Evolutionary conservation across 1,139 yeast genomes (phyloP).

Genomic region (Blastobotrys ciferrii): DNA sequence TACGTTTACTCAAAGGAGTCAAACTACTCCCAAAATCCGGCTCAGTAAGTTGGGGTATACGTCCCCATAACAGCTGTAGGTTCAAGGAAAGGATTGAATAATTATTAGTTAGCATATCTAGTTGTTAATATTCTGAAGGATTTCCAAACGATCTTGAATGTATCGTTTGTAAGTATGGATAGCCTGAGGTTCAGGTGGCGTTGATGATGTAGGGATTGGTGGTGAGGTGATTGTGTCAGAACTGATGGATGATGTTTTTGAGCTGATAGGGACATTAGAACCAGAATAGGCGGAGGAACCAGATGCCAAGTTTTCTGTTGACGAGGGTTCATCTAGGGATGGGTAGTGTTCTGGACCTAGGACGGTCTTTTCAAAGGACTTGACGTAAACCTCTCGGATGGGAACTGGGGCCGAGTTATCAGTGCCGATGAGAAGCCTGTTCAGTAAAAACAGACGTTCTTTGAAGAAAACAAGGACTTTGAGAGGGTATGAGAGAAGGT

Average conservation of each 20-base stretch:
- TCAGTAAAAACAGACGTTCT: conserved; percentile 33
- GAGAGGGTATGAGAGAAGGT: conserved; percentile 34
- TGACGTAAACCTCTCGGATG: conserved; percentile 32
- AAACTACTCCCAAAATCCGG: too few relatives aligned
- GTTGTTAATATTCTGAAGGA: conserved; percentile 6
- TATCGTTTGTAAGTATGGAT: conserved; percentile 8
- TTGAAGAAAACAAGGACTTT: conserved; percentile 38
- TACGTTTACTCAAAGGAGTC: too few relatives aligned
- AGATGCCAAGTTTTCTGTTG: neutral
- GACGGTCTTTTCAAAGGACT: conserved; percentile 22
- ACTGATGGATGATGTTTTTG: conserved; percentile 18
- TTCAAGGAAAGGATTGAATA: too few relatives aligned
- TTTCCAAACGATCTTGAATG: conserved; percentile 7
- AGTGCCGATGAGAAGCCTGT: conserved; percentile 32
- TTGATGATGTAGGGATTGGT: neutral
- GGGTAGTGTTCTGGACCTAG: conserved; percentile 27
- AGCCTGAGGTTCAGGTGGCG: neutral
- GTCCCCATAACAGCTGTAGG: too few relatives aligned
- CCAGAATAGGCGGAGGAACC: neutral
- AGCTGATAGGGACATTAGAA: neutral
- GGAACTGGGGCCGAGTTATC: conserved; percentile 33
- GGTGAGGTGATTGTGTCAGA: conserved; percentile 7
- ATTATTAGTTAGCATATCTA: conserved; percentile 6
- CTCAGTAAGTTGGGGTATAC: too few relatives aligned
- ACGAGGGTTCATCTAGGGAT: conserved; percentile 7